A percentile compares a stretch with the other conserved stretches of the same genome.
These are phyloP conservation scores for Cicer judaicum DNA, from an alignment of 306 rosid genomes.

Conservation along the genomic window DNA sequence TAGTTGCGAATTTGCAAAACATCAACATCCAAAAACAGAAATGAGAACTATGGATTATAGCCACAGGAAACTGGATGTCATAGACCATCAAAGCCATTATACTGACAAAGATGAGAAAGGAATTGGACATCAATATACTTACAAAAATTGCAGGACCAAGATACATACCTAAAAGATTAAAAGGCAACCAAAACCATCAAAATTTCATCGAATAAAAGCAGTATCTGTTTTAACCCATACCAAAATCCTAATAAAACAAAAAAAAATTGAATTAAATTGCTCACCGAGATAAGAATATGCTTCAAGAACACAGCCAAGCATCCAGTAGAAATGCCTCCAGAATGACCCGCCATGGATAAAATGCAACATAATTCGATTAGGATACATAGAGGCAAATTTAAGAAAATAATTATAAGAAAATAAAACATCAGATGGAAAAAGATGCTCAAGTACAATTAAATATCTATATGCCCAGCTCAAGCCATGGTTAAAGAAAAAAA, in stretches of 20 bases:
- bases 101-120: slow-evolving; percentile 30
- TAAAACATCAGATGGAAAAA: slow-evolving; percentile 13
- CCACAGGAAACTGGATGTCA: slow-evolving; percentile 16
- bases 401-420: slow-evolving; percentile 27
- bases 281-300: slow-evolving; percentile 55
- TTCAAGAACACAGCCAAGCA: slow-evolving; percentile 55
- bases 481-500: background rate
- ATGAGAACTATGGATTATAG: background rate
- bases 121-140: slow-evolving; percentile 47
- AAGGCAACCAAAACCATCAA: slow-evolving; percentile 29
- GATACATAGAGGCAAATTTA: slow-evolving; percentile 44
- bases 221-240: slow-evolving; percentile 1
- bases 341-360: slow-evolving; percentile 77
- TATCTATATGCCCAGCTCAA: slow-evolving; percentile 7
- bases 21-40: slow-evolving; percentile 11
- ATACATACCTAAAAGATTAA: slow-evolving; percentile 39
- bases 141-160: slow-evolving; percentile 45
- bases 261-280: slow-evolving; percentile 44
- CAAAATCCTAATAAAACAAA: slow-evolving; percentile 22
- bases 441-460: slow-evolving; percentile 6
- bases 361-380: slow-evolving; percentile 78
- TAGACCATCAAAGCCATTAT: slow-evolving; percentile 31
- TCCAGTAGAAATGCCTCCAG: slow-evolving; percentile 77
- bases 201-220: slow-evolving; percentile 27
- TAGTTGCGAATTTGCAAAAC: background rate